phyloP scores from a whole-genome alignment of 2,329 filamentous ascomycete genomes.

The Cladosporium sphaerospermum region DNA sequence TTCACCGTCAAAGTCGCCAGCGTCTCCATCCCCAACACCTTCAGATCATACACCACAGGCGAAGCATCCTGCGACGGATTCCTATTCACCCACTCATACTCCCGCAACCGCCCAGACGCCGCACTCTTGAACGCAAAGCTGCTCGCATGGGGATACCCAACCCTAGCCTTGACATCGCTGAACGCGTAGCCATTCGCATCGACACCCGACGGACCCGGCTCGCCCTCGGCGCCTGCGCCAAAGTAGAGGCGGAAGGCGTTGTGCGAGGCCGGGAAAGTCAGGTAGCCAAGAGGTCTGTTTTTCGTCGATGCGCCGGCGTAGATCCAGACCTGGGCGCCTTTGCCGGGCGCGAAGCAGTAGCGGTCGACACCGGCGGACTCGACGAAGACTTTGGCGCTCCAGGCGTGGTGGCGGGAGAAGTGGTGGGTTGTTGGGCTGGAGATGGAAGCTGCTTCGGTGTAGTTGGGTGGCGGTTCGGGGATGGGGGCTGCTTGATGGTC shows the following conservation, averaged over 20 bases:
- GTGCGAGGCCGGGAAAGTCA: conserved; percentile 3
- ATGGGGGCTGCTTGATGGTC: neutral
- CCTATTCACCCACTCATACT: conserved; percentile 5
- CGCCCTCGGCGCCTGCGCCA: neutral
- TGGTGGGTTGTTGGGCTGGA: neutral
- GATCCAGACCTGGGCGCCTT: conserved; percentile 3
- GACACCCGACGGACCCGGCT: neutral
- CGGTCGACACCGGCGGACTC: conserved; percentile 4
- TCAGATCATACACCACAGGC: conserved; percentile 1
- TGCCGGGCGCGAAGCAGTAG: conserved; percentile 6
- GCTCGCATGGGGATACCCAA: conserved; percentile 1
- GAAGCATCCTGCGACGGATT: neutral
- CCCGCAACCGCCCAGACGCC: neutral
- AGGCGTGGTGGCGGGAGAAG: conserved; percentile 1
- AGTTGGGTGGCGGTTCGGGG: neutral
- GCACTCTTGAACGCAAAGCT: conserved; percentile 2
- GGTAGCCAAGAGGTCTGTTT: conserved; percentile 2
- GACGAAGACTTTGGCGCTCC: conserved; percentile 4
- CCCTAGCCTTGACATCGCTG: conserved; percentile 6
- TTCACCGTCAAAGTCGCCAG: neutral
- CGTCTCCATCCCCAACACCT: neutral
- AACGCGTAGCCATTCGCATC: conserved; percentile 5
- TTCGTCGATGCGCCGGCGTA: conserved; percentile 1
- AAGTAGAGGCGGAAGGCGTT: conserved; percentile 6
- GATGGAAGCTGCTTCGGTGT: neutral